A percentile compares a stretch with the other conserved stretches of the same genome.
phyloP scores from a whole-genome alignment of 1,139 yeast species.

The Taiozyma sp. region DNA sequence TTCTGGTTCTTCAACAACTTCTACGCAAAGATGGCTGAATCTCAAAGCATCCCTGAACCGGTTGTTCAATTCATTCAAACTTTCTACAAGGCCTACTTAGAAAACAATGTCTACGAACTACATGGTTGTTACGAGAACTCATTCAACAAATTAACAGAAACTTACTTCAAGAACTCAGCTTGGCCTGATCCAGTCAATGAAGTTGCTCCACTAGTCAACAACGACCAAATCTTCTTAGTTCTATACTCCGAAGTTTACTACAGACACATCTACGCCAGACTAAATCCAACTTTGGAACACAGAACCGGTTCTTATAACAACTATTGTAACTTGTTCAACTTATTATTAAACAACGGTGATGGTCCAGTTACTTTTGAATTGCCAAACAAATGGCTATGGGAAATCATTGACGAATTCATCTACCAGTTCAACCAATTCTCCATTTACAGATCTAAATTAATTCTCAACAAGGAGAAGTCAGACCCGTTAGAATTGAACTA shows the following conservation, averaged over 20 bases:
- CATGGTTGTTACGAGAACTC: conserved; percentile 40
- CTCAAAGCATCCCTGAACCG: conserved; percentile 36
- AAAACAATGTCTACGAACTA: conserved; percentile 38
- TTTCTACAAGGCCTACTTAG: conserved; percentile 38
- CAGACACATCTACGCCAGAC: conserved; percentile 41
- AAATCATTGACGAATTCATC: conserved; percentile 45
- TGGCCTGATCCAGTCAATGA: conserved; percentile 44
- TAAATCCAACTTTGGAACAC: conserved; percentile 39
- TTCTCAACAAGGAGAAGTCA: conserved; percentile 26
- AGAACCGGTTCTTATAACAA: conserved; percentile 43
- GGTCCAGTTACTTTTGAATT: conserved; percentile 40
- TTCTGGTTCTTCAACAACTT: not conserved
- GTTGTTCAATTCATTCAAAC: conserved; percentile 38
- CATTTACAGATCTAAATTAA: conserved; percentile 34
- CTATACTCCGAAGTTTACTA: conserved; percentile 44
- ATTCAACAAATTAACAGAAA: conserved; percentile 42
- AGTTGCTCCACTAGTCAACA: conserved; percentile 37
- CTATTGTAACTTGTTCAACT: conserved; percentile 43
- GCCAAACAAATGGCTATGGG: conserved; percentile 47
- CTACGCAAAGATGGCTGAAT: not conserved
- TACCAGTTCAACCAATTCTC: conserved; percentile 44
- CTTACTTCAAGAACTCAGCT: conserved; percentile 35
- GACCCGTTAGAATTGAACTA: conserved; percentile 30
- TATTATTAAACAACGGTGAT: conserved; percentile 37
- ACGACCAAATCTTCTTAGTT: conserved; percentile 39